A percentile compares a stretch with the other conserved stretches of the same genome.
Conservation (phyloP, 805 yeast species). For the Ogataea pini region DNA sequence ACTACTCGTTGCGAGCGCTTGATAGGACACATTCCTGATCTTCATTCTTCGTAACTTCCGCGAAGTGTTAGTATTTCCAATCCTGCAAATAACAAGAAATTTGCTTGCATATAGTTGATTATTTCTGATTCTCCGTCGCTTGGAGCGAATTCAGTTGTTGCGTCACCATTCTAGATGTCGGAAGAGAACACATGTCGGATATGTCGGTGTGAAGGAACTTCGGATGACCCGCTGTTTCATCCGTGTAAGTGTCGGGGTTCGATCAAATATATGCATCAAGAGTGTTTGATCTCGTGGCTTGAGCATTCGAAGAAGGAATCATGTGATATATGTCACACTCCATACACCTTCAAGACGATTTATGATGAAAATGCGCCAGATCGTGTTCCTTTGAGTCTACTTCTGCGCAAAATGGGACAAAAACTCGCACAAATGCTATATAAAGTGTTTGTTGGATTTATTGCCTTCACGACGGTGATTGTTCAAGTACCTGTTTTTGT, state of each 20-base stretch:
- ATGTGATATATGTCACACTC: slow-evolving; percentile 88
- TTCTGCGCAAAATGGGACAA: slow-evolving; percentile 40
- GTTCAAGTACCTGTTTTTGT: slow-evolving; percentile 61
- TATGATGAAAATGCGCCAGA: slow-evolving; percentile 48
- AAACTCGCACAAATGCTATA: slow-evolving; percentile 18
- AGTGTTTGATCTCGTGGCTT: slow-evolving; percentile 88
- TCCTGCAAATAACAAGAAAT: background rate
- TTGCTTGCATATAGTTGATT: background rate
- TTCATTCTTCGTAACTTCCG: no score
- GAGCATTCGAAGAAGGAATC: slow-evolving; percentile 60
- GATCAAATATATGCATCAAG: slow-evolving; percentile 90
- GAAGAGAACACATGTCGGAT: slow-evolving; percentile 76
- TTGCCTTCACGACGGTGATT: slow-evolving; percentile 44
- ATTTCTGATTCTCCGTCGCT: background rate
- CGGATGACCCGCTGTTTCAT: slow-evolving; percentile 75
- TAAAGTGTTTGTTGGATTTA: slow-evolving; percentile 28
- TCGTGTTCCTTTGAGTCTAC: slow-evolving; percentile 53
- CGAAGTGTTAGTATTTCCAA: no score
- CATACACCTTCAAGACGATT: slow-evolving; percentile 52
- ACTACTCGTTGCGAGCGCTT: background rate
- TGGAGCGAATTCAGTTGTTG: background rate
- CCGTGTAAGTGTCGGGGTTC: slow-evolving; percentile 96
- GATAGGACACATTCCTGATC: background rate
- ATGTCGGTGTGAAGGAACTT: slow-evolving; percentile 88
- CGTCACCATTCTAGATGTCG: background rate